These are phyloP conservation scores for Wickerhamomyces ciferrii DNA, from an alignment of 805 yeast genomes.

Conservation along the genomic window DNA sequence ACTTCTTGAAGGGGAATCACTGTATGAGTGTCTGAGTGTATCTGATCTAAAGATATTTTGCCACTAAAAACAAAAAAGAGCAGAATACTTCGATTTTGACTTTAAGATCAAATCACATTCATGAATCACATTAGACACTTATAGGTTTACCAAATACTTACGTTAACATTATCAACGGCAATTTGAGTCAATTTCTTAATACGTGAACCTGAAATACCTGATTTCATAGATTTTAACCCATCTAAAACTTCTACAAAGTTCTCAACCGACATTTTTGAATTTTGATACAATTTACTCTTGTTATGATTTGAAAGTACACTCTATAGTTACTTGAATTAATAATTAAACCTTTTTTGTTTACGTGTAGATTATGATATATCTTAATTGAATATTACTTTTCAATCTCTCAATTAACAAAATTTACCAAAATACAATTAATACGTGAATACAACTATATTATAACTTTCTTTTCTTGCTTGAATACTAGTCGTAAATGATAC, in stretches of 20 bases:
- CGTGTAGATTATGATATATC: not conserved
- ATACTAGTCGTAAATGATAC: not conserved
- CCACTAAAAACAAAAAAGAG: too few relatives aligned
- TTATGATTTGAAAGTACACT: not conserved
- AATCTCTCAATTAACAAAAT: too few relatives aligned
- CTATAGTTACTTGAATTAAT: not conserved
- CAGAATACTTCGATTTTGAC: too few relatives aligned
- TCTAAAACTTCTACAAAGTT: slow-evolving; percentile 35
- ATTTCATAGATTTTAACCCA: slow-evolving; percentile 48
- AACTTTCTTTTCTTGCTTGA: too few relatives aligned
- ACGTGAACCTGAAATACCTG: slow-evolving; percentile 95
- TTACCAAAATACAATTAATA: not conserved
- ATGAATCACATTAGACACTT: too few relatives aligned
- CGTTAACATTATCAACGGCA: slow-evolving; percentile 62
- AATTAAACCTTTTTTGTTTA: not conserved
- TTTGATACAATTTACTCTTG: not conserved
- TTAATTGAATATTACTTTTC: too few relatives aligned
- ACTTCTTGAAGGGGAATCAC: not conserved
- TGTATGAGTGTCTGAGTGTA: too few relatives aligned
- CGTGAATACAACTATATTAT: not conserved
- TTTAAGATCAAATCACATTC: too few relatives aligned
- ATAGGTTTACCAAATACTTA: slow-evolving; percentile 9
- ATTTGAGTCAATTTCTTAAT: slow-evolving; percentile 79
- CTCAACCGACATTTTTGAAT: slow-evolving; percentile 4
- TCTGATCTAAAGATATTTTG: too few relatives aligned